Evolutionary conservation across 148 eudicot species (phyloP).

Genomic region (Vaccinium macrocarpon): DNA sequence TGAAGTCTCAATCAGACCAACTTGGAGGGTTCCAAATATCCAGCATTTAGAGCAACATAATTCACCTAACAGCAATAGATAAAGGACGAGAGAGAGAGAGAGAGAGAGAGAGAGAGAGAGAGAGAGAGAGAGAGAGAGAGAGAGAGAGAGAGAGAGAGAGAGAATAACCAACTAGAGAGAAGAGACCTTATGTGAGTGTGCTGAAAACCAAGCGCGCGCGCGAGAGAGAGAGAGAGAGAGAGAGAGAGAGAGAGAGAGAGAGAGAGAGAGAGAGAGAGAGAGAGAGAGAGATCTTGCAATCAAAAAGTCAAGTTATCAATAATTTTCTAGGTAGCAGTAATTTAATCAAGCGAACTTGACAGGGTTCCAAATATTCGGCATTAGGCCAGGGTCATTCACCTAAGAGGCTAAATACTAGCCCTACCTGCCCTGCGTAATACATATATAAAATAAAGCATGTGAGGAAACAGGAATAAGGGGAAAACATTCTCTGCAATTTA

Average conservation of each 20-base stretch:
- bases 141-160: not conserved
- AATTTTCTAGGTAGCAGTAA: not conserved
- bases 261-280: not conserved
- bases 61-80: not conserved
- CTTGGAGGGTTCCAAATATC: slow-evolving; percentile 2
- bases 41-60: not conserved
- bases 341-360: not conserved
- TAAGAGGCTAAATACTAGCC: not conserved
- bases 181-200: not conserved
- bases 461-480: not conserved
- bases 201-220: not conserved
- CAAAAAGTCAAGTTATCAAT: not conserved
- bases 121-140: too few relatives aligned
- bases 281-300: not conserved
- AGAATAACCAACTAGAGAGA: not conserved
- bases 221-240: not conserved
- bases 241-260: not conserved
- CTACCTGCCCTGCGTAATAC: not conserved
- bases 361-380: not conserved
- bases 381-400: not conserved
- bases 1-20: not conserved
- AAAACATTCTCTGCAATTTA: not conserved
- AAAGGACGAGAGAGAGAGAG: not conserved
- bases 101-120: too few relatives aligned
- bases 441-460: not conserved